Conservation (phyloP, 176 grass and related monocot genomes). For the Metroxylon sagu region DNA sequence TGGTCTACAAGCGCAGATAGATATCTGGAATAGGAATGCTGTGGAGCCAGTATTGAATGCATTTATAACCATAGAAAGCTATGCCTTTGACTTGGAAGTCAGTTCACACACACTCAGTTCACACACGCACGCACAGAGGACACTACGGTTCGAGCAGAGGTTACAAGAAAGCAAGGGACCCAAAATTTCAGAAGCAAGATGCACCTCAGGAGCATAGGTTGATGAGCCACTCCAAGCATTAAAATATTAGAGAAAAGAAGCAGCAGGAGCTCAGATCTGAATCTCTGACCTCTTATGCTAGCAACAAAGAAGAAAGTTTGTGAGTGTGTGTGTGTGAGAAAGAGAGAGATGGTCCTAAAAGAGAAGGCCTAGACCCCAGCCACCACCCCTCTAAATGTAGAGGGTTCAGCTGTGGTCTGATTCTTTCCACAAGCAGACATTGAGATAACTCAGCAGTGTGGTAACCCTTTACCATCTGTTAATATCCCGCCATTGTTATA, state of each 20-base stretch:
- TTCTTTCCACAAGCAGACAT: too few species aligned
- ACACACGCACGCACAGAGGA: background rate
- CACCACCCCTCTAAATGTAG: too few species aligned
- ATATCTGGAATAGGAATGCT: conserved; percentile 12
- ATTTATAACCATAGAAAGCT: conserved; percentile 33
- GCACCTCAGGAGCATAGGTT: conserved; percentile 24
- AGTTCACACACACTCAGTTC: too few species aligned
- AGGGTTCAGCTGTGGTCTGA: too few species aligned
- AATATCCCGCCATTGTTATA: too few species aligned
- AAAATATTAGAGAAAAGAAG: too few species aligned
- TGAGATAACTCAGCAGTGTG: too few species aligned
- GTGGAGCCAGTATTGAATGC: conserved; percentile 45
- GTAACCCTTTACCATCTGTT: too few species aligned
- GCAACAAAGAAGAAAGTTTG: too few species aligned
- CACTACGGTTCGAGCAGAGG: conserved; percentile 15
- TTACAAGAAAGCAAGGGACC: conserved; percentile 4
- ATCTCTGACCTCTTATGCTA: background rate
- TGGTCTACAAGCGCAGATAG: background rate
- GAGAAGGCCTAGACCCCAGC: too few species aligned
- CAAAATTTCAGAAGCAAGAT: conserved; percentile 4
- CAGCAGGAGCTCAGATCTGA: background rate
- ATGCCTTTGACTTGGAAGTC: conserved; percentile 19
- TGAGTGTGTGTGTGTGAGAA: too few species aligned
- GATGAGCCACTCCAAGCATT: conserved; percentile 9
- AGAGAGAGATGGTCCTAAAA: too few species aligned